phyloP scores from a whole-genome alignment of 768 basidiomycete species.

The Chalciporus piperatus region DNA sequence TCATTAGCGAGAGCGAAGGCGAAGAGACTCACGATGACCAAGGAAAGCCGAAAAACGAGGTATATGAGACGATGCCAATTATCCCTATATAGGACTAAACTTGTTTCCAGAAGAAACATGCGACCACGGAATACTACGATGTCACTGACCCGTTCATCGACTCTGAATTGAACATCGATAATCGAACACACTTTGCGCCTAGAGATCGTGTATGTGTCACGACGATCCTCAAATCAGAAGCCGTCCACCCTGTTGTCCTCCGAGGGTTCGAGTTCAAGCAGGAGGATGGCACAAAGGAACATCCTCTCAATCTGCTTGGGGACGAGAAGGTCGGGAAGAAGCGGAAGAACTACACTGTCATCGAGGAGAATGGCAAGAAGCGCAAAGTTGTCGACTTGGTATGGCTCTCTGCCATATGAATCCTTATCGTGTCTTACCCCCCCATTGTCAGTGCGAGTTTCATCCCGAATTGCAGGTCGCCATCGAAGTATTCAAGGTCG shows the following conservation, averaged over 20 bases:
- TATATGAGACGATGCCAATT: conserved; percentile 15
- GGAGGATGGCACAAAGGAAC: conserved; percentile 47
- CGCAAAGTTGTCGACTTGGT: conserved; percentile 69
- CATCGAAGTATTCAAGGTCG: conserved; percentile 57
- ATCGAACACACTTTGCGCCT: conserved; percentile 86
- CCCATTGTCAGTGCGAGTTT: conserved; percentile 52
- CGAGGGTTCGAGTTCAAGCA: conserved; percentile 77
- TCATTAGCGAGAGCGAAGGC: conserved; percentile 56
- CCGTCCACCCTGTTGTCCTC: conserved; percentile 63
- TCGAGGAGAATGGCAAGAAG: conserved; percentile 63
- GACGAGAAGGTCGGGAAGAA: conserved; percentile 46
- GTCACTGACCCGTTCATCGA: conserved; percentile 93
- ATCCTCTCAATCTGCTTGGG: conserved; percentile 45
- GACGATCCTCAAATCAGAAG: conserved; percentile 72
- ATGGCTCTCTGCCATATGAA: conserved; percentile 17
- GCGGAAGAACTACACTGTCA: conserved; percentile 51
- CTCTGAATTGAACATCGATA: conserved; percentile 86
- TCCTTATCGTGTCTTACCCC: background rate
- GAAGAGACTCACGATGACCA: conserved; percentile 41
- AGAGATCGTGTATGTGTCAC: conserved; percentile 75
- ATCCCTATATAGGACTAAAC: conserved; percentile 6
- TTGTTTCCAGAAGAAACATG: conserved; percentile 44
- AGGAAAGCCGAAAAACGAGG: conserved; percentile 36
- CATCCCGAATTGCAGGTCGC: conserved; percentile 63
- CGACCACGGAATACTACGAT: conserved; percentile 82